A percentile compares a stretch with the other conserved stretches of the same genome.
These are phyloP conservation scores for Echinosophora koreensis DNA, from an alignment of 306 rosid genomes.

Conservation along the genomic window DNA sequence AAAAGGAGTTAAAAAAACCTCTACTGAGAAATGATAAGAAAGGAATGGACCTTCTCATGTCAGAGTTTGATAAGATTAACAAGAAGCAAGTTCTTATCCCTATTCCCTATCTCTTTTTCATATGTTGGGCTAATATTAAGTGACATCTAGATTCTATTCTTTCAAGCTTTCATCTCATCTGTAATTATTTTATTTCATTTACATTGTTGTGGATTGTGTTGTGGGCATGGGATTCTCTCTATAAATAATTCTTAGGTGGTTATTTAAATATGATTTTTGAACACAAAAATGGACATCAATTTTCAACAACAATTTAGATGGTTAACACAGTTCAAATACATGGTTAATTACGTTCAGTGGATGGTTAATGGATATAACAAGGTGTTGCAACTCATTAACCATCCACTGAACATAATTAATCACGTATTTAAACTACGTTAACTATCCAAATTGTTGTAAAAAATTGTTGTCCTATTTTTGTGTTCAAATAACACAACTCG, in stretches of 20 bases:
- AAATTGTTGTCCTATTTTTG: no score
- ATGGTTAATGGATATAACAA: no score
- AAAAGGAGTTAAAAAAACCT: constrained; percentile 83
- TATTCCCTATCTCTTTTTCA: neutral
- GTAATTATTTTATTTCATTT: constrained; percentile 24
- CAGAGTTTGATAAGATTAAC: constrained; percentile 88
- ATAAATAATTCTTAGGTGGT: constrained; percentile 1
- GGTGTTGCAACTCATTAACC: no score
- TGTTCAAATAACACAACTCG: no score
- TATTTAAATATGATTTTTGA: neutral
- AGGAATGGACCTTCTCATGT: constrained; percentile 86
- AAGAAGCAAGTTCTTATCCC: constrained; percentile 62
- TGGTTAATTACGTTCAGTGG: no score
- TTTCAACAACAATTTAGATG: no score
- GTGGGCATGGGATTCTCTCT: neutral
- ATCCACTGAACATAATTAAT: no score
- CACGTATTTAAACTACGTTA: no score
- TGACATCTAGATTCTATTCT: constrained; percentile 29
- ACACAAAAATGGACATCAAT: no score
- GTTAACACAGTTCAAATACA: no score
- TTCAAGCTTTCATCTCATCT: constrained; percentile 12
- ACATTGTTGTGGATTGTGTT: constrained; percentile 15
- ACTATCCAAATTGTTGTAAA: no score
- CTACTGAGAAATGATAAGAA: constrained; percentile 88
- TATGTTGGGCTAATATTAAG: constrained; percentile 10